Evolutionary conservation across 2,329 filamentous ascomycete species (phyloP), one percentile per base, ranked within the genome.

Genomic region (Ploettnerulaceae sp.): DNA sequence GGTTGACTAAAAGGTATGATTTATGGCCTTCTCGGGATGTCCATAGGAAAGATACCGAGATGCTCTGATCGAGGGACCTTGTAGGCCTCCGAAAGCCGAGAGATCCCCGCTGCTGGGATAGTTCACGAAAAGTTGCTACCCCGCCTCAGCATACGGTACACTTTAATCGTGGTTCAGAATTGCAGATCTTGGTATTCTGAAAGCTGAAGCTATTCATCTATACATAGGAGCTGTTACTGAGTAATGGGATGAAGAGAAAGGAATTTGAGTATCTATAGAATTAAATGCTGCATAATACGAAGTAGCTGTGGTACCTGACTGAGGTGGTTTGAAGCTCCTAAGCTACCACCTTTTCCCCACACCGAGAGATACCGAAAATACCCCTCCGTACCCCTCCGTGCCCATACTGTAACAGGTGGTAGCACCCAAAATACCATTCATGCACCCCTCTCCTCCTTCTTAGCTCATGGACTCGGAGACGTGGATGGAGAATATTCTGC

Each of bases 21-120:
- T n/a, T n/a, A n/a, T n/a, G n/a, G n/a, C n/a, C n/a, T n/a, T n/a
- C n/a, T n/a, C n/a, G n/a, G n/a, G n/a, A n/a, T n/a, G n/a, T n/a
- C n/a, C n/a, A n/a, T n/a, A 31, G 21, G 9, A 14, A 21, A 29
- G 43, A 47, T 47, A 36, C 48, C 48, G 48, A 47, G 29, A 21
- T 44, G 25, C 24, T 29, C 24, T 11, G 17, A 40, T n/a, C n/a
- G n/a, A n/a, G n/a, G n/a, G n/a, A n/a, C n/a, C n/a, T n/a, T n/a
- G n/a, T n/a, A n/a, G n/a, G n/a, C n/a, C n/a, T n/a, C n/a, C n/a
- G n/a, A n/a, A n/a, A n/a, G n/a, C n/a, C n/a, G n/a, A 34, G 39
- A 36, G 44, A 33, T 25, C n/a, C 28, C 37, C 21, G 7, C 24
- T 14, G 36, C 15, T 11, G 33, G 32, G 18, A 12, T n/a, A 37